Conservation (phyloP, 2,329 filamentous ascomycete genomes). For the Colletotrichum agaves region DNA sequence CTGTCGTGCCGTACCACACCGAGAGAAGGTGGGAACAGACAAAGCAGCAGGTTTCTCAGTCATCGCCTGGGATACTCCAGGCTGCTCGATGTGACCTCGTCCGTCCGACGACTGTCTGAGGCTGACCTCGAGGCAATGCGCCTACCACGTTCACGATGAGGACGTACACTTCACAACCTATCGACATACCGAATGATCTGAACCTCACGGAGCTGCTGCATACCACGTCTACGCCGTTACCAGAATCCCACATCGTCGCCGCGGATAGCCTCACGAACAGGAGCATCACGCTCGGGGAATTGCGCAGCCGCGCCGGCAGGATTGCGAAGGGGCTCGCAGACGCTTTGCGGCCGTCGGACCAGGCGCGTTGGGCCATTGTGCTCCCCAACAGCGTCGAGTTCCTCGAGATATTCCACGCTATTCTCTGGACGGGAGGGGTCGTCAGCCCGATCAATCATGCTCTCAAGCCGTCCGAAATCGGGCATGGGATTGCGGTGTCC, state of each 20-base stretch:
- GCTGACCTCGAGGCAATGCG: constrained; percentile 17
- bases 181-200: constrained; percentile 51
- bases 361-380: constrained; percentile 54
- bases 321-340: constrained; percentile 52
- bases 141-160: constrained; percentile 42
- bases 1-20: not conserved
- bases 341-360: constrained; percentile 46
- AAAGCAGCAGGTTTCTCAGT: not conserved
- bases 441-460: constrained; percentile 54
- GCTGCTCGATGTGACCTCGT: not conserved
- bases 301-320: constrained; percentile 52
- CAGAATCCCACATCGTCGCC: constrained; percentile 55
- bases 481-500: constrained; percentile 54
- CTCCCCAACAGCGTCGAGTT: constrained; percentile 58
- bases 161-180: constrained; percentile 46
- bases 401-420: constrained; percentile 54
- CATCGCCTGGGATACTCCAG: not conserved
- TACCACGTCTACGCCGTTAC: constrained; percentile 47
- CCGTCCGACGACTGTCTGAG: not conserved
- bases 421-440: constrained; percentile 53
- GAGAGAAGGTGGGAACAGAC: not conserved
- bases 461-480: constrained; percentile 51
- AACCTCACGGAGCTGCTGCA: constrained; percentile 58
- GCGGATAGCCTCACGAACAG: constrained; percentile 56
- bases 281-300: constrained; percentile 55